A percentile compares a stretch with the other conserved stretches of the same genome.
These are phyloP conservation scores for Talinum fruticosum DNA, from an alignment of 148 eudicot genomes.

Conservation along the genomic window DNA sequence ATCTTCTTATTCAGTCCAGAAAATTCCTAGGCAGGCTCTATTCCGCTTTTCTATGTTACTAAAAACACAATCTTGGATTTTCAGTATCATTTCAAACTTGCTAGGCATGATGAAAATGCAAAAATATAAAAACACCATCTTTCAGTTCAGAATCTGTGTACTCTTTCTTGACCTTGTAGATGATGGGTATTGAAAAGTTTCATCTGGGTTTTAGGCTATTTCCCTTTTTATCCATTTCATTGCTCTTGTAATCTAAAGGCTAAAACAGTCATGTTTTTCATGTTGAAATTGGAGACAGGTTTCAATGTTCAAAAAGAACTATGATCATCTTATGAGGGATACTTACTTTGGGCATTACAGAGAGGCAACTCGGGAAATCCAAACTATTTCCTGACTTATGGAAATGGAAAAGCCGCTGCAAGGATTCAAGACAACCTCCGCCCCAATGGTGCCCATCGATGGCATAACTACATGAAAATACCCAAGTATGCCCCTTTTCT, in stretches of 20 bases:
- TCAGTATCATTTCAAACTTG: no score
- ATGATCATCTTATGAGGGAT: constrained; percentile 59
- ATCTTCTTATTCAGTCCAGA: no score
- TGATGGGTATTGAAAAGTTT: no score
- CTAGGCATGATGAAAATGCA: no score
- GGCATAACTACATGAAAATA: constrained; percentile 60
- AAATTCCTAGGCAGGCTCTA: no score
- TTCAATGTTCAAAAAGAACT: constrained; percentile 80
- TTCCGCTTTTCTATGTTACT: no score
- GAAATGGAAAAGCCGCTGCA: constrained; percentile 85
- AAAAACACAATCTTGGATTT: no score
- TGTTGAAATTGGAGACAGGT: constrained; percentile 34
- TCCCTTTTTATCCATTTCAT: neutral
- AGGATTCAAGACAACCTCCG: constrained; percentile 66
- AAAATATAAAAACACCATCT: no score
- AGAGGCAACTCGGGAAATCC: constrained; percentile 68
- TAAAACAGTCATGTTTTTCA: neutral
- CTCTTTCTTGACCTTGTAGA: neutral
- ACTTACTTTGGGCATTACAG: constrained; percentile 46
- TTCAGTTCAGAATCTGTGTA: no score
- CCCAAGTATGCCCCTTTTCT: constrained; percentile 39
- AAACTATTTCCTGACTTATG: constrained; percentile 76
- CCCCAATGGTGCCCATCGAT: constrained; percentile 86
- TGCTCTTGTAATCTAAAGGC: no score
- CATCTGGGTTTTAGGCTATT: neutral